These are phyloP conservation scores for Colletotrichum phormii DNA, from an alignment of 2,329 filamentous ascomycete species.

Conservation along the genomic window DNA sequence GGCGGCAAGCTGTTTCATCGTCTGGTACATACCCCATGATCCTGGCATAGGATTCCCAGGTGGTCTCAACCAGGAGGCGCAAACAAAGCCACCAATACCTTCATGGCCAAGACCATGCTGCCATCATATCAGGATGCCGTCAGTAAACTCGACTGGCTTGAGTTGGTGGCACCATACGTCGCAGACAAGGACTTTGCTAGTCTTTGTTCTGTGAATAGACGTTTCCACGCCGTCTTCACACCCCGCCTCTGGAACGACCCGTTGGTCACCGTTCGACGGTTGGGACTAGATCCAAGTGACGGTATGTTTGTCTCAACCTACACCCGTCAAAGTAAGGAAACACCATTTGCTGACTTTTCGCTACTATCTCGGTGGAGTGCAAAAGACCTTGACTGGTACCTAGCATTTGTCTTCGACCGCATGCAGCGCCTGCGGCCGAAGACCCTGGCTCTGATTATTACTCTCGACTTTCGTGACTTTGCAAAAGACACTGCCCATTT, in stretches of 20 bases:
- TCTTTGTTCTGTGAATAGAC: slow-evolving; percentile 61
- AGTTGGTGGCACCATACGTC: slow-evolving; percentile 59
- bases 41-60: background rate
- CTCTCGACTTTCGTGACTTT: slow-evolving; percentile 61
- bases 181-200: slow-evolving; percentile 52
- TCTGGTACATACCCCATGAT: background rate
- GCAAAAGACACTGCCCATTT: slow-evolving; percentile 54
- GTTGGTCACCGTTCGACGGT: slow-evolving; percentile 50
- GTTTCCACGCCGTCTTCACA: slow-evolving; percentile 61
- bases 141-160: slow-evolving; percentile 59
- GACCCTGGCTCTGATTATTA: slow-evolving; percentile 57
- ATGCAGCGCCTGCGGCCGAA: slow-evolving; percentile 47
- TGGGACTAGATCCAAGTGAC: slow-evolving; percentile 57
- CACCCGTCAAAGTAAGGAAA: background rate
- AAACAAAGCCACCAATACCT: background rate
- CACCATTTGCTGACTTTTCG: slow-evolving; percentile 3
- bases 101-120: slow-evolving; percentile 42
- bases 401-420: slow-evolving; percentile 56
- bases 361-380: slow-evolving; percentile 11
- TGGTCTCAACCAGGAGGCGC: background rate
- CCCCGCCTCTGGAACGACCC: slow-evolving; percentile 66
- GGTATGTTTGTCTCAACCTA: slow-evolving; percentile 50
- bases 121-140: slow-evolving; percentile 67
- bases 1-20: slow-evolving; percentile 24
- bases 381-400: slow-evolving; percentile 62